Percentiles rank a stretch among this genome's conserved stretches.
Evolutionary conservation across 495 filamentous ascomycete species (phyloP).

Genomic region (Xylona heveae): DNA sequence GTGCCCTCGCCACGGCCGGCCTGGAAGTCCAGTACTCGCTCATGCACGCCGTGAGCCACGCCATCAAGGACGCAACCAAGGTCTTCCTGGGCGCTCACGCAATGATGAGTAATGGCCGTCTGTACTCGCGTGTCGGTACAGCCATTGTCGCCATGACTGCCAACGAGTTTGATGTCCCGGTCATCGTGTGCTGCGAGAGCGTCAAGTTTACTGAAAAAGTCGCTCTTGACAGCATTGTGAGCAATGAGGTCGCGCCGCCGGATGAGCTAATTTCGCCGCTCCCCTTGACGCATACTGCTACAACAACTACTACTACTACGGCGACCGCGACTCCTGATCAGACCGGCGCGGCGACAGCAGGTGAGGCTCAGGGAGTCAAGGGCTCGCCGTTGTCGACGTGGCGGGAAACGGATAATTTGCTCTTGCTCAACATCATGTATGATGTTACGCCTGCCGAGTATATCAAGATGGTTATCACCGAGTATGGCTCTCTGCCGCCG

Average conservation of each 20-base stretch:
- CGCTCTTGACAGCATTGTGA: conserved; percentile 73
- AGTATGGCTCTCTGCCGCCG: conserved; percentile 72
- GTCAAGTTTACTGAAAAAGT: conserved; percentile 91
- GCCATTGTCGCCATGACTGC: conserved; percentile 78
- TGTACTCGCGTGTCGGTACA: conserved; percentile 76
- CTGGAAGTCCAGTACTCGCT: conserved; percentile 64
- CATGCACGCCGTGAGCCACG: conserved; percentile 48
- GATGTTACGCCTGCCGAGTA: conserved; percentile 86
- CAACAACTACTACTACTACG: background rate
- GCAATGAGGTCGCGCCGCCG: conserved; percentile 65
- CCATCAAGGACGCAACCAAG: conserved; percentile 51
- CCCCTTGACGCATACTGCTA: background rate
- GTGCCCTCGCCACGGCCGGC: conserved; percentile 40
- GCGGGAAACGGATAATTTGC: conserved; percentile 37
- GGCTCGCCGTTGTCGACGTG: conserved; percentile 29
- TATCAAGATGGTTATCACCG: conserved; percentile 74
- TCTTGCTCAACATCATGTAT: conserved; percentile 70
- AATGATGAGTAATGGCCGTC: conserved; percentile 72
- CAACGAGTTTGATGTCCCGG: conserved; percentile 48
- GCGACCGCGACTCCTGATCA: background rate
- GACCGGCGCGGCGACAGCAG: too few species aligned
- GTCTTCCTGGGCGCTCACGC: conserved; percentile 76
- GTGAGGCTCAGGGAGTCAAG: too few species aligned
- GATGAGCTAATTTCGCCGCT: conserved; percentile 32
- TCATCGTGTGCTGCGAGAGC: conserved; percentile 82